Base-by-base conservation (phyloP, 2,329 filamentous ascomycete genomes). In the Alternaria ventricosa region DNA sequence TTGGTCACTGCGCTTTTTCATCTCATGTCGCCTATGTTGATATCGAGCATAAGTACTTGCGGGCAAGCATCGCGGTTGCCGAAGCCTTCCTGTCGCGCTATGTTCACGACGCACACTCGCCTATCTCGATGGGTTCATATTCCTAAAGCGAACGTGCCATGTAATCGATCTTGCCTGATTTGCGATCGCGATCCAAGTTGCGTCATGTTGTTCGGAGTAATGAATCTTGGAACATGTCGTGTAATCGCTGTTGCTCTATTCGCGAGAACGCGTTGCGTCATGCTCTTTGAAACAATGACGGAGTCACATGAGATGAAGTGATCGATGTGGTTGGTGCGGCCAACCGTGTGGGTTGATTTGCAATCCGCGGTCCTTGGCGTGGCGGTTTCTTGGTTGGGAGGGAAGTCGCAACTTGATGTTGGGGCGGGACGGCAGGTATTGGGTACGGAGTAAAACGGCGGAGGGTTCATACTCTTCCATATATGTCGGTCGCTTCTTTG, bases 211-310 rank as follows among this genome's bases (percentile, higher is more conserved):
- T 22, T 22, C 20, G 4, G 20, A 22, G 20, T 0, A 10, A 47
- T 27, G 13, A n/a, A n/a, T n/a, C n/a, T n/a, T n/a, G n/a, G n/a
- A n/a, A n/a, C n/a, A n/a, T n/a, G n/a, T n/a, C 7, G 4, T 25
- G 13, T 27, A 28, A 27, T 18, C 25, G 23, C 15, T 28, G 15
- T 10, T 27, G 15, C 23, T 7, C 3, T 11, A 27, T n/a, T 49
- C 5, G 45, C 23, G 45, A 47, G 20, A 25, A 47, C 10, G 13
- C 25, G 15, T 13, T 12, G 23, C 15, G 23, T 49, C 20, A 28
- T 10, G 45, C 0, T 18, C 0, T 47, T 47, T 1, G 13, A 1
- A n/a, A 0, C 1, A 10, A 47, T 27, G 13, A n/a, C 25, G 15
- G 45, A 47, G 45, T 47, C 22, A 47, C 3, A n/a, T 1, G 4